These are phyloP conservation scores for Suhomyces anneliseae DNA, from an alignment of 1,139 yeast genomes.

Conservation along the genomic window DNA sequence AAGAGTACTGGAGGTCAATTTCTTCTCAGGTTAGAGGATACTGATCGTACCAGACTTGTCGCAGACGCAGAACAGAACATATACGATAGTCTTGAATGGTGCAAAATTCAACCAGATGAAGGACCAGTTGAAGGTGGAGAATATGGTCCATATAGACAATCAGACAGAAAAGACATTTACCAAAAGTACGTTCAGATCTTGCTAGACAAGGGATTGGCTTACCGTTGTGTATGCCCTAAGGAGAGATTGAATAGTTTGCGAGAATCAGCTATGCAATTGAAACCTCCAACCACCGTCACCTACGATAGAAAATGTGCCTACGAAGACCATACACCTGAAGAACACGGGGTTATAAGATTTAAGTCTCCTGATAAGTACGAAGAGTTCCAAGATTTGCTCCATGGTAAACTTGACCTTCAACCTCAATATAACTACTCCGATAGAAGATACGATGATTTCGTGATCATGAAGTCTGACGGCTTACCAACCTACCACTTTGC, in stretches of 20 bases:
- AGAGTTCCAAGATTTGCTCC: slow-evolving; percentile 66
- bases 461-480: slow-evolving; percentile 85
- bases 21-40: slow-evolving; percentile 82
- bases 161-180: slow-evolving; percentile 73
- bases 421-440: slow-evolving; percentile 74
- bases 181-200: slow-evolving; percentile 54
- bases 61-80: slow-evolving; percentile 81
- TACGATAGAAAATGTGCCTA: slow-evolving; percentile 78
- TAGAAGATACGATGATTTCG: slow-evolving; percentile 84
- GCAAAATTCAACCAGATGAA: slow-evolving; percentile 75
- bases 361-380: slow-evolving; percentile 73
- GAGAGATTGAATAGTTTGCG: slow-evolving; percentile 70
- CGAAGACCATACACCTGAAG: slow-evolving; percentile 22
- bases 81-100: slow-evolving; percentile 75
- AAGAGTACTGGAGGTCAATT: slow-evolving; percentile 78
- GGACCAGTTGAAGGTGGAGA: slow-evolving; percentile 74
- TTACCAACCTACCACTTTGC: slow-evolving; percentile 97
- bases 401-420: slow-evolving; percentile 73
- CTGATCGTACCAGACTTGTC: slow-evolving; percentile 79
- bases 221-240: slow-evolving; percentile 81
- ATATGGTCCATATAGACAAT: slow-evolving; percentile 78
- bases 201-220: slow-evolving; percentile 69
- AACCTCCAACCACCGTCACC: slow-evolving; percentile 90
- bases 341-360: slow-evolving; percentile 54
- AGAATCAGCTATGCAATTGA: slow-evolving; percentile 67